Evolutionary conservation across 164 flowering plant species (phyloP).

Genomic region (Kingdonia uniflora): DNA sequence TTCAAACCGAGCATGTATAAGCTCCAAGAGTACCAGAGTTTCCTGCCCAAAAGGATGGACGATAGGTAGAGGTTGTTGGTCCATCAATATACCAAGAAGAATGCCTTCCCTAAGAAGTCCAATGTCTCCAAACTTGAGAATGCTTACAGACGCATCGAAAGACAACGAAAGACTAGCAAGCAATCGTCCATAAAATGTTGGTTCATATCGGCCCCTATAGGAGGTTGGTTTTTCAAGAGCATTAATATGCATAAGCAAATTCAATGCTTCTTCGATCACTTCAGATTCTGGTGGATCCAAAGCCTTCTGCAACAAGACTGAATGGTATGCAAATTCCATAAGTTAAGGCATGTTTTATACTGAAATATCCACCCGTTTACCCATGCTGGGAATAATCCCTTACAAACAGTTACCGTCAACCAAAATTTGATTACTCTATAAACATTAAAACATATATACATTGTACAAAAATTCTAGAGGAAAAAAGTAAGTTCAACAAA

Average conservation of each 20-base stretch:
- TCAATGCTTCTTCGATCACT: constrained; percentile 76
- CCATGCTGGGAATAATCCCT: neutral
- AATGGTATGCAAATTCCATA: constrained; percentile 8
- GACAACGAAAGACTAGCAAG: constrained; percentile 73
- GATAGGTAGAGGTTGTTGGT: constrained; percentile 78
- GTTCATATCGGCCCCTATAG: constrained; percentile 70
- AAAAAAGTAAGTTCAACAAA: too few species aligned
- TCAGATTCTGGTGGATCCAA: constrained; percentile 77
- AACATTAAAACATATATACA: too few species aligned
- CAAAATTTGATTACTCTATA: neutral
- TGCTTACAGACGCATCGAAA: constrained; percentile 80
- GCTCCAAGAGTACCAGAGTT: constrained; percentile 33
- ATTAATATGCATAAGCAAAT: constrained; percentile 48
- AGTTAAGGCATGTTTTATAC: constrained; percentile 7
- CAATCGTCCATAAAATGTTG: constrained; percentile 81
- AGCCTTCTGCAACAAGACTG: constrained; percentile 78
- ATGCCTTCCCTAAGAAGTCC: constrained; percentile 91
- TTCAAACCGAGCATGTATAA: too few species aligned
- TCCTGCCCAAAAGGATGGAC: constrained; percentile 83
- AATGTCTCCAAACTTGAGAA: constrained; percentile 66
- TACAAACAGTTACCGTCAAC: too few species aligned
- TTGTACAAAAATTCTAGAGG: too few species aligned
- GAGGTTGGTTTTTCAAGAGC: constrained; percentile 45
- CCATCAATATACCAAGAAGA: constrained; percentile 78
- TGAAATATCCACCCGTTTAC: neutral